Conservation (phyloP, 805 yeast genomes). For the Metschnikowia gelsemii region DNA sequence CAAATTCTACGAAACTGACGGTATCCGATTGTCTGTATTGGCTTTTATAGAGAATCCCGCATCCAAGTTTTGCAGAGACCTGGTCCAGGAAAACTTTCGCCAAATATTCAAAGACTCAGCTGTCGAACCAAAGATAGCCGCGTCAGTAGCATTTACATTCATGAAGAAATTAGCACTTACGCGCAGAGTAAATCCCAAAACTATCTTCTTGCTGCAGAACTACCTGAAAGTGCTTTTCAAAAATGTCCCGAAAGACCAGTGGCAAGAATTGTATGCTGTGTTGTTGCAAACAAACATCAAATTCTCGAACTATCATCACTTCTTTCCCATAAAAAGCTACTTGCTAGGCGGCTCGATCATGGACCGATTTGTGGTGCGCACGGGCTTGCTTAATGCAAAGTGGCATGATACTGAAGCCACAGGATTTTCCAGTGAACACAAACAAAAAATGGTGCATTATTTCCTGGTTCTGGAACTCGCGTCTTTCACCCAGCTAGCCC, state of each 20-base stretch:
- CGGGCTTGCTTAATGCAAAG: constrained; percentile 36
- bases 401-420: constrained; percentile 36
- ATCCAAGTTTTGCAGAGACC: constrained; percentile 16
- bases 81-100: constrained; percentile 20
- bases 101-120: constrained; percentile 15
- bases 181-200: constrained; percentile 22
- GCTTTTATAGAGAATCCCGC: constrained; percentile 29
- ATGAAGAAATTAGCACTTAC: constrained; percentile 28
- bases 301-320: constrained; percentile 19
- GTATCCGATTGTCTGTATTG: constrained; percentile 28
- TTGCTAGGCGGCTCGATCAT: constrained; percentile 30
- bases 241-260: constrained; percentile 2
- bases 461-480: constrained; percentile 30
- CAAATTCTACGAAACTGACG: constrained; percentile 21
- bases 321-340: constrained; percentile 23
- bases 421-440: constrained; percentile 20
- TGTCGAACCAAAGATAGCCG: constrained; percentile 16
- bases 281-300: constrained; percentile 35
- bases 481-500: constrained; percentile 24
- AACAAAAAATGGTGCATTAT: constrained; percentile 32
- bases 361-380: constrained; percentile 34
- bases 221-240: constrained; percentile 2
- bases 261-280: constrained; percentile 29
- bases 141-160: constrained; percentile 26
- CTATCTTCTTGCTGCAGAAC: constrained; percentile 18